Evolutionary conservation across 139 green algal genomes (phyloP).

Genomic region (Axilococcus clingmanii): DNA sequence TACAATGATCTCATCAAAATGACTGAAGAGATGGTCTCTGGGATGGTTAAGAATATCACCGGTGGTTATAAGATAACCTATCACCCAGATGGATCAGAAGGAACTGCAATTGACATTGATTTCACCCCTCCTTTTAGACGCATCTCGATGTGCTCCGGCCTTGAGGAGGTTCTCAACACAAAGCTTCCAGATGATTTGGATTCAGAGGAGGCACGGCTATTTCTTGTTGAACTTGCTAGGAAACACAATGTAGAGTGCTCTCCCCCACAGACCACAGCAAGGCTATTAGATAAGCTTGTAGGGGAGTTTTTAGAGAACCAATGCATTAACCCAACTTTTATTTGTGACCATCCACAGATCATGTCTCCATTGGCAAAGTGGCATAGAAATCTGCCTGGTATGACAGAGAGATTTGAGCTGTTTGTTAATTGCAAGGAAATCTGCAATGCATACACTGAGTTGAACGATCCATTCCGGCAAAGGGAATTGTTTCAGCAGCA

Average conservation of each 20-base stretch:
- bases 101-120: constrained; percentile 84
- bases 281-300: constrained; percentile 98
- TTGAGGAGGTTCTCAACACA: constrained; percentile 68
- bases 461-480: constrained; percentile 98
- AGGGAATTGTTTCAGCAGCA: constrained; percentile 91
- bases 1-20: constrained; percentile 97
- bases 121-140: constrained; percentile 89
- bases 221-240: constrained; percentile 52
- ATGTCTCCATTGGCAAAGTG: constrained; percentile 98
- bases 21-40: constrained; percentile 89
- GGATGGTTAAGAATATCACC: constrained; percentile 84
- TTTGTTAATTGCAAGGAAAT: constrained; percentile 97
- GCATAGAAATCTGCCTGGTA: constrained; percentile 62
- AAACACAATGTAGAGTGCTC: constrained; percentile 76
- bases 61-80: constrained; percentile 91
- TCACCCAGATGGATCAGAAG: constrained; percentile 81
- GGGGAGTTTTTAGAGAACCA: constrained; percentile 93
- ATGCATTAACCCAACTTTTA: constrained; percentile 94
- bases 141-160: constrained; percentile 63
- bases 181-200: constrained; percentile 67
- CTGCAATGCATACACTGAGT: constrained; percentile 98
- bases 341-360: constrained; percentile 98
- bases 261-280: constrained; percentile 77
- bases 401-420: constrained; percentile 99
- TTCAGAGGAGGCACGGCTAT: constrained; percentile 45